Evolutionary conservation across 345 rosid genomes (phyloP).

Genomic region (Citrus maxima): DNA sequence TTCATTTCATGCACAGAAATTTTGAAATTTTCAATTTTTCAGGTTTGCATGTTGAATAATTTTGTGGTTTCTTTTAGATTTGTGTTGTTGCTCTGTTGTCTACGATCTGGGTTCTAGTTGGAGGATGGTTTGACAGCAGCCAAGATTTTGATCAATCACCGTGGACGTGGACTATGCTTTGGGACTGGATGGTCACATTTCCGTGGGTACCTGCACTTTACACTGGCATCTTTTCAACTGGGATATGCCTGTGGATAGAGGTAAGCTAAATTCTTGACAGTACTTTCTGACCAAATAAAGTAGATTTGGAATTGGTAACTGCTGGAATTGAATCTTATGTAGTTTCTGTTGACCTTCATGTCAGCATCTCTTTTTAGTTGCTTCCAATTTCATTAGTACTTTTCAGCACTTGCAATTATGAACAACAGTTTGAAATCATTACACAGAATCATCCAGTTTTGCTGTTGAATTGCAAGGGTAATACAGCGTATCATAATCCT

Average conservation of each 20-base stretch:
- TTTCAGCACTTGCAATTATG: too few species aligned
- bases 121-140: conserved; percentile 10
- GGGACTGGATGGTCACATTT: conserved; percentile 22
- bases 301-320: background rate
- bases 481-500: background rate
- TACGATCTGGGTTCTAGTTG: conserved; percentile 18
- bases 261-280: background rate
- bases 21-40: background rate
- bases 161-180: conserved; percentile 9
- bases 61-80: conserved; percentile 1
- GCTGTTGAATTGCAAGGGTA: background rate
- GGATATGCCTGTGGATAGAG: conserved; percentile 25
- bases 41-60: background rate
- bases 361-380: too few species aligned
- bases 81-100: conserved; percentile 26
- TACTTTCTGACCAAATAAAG: background rate
- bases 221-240: conserved; percentile 25
- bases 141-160: conserved; percentile 12
- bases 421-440: too few species aligned
- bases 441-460: background rate
- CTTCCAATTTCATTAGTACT: too few species aligned
- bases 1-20: background rate
- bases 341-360: background rate
- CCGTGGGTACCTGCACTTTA: conserved; percentile 28
- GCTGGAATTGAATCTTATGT: background rate